Evolutionary conservation across 2,329 filamentous ascomycete species (phyloP).

Genomic region (Penicillium frequentans): DNA sequence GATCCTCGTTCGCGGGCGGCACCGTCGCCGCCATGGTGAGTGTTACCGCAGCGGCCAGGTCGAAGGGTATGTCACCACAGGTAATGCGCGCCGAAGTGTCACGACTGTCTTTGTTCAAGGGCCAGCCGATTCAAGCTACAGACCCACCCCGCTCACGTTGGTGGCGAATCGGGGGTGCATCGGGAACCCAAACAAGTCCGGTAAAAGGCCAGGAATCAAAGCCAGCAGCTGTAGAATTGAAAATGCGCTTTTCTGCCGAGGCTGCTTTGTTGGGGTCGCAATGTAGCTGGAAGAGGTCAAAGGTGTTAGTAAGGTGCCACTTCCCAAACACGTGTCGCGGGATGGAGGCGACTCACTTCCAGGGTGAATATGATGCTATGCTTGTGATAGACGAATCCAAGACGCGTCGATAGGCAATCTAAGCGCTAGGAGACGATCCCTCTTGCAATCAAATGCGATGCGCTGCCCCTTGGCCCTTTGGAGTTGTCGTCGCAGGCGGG

Average conservation of each 20-base stretch:
- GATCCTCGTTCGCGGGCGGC: slow-evolving; percentile 40
- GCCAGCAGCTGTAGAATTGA: neutral
- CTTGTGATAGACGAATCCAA: slow-evolving; percentile 18
- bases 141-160: slow-evolving; percentile 29
- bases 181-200: slow-evolving; percentile 15
- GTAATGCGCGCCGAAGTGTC: slow-evolving; percentile 7
- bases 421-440: slow-evolving; percentile 14
- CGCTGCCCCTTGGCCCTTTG: slow-evolving; percentile 34
- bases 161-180: slow-evolving; percentile 24
- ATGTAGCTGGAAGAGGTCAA: slow-evolving; percentile 18
- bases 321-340: slow-evolving; percentile 22
- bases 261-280: slow-evolving; percentile 10
- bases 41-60: slow-evolving; percentile 40
- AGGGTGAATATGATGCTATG: neutral
- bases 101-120: slow-evolving; percentile 9
- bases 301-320: slow-evolving; percentile 16
- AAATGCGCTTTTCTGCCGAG: neutral
- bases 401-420: slow-evolving; percentile 28
- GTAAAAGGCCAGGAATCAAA: neutral
- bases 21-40: slow-evolving; percentile 43
- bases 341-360: slow-evolving; percentile 12
- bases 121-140: slow-evolving; percentile 29
- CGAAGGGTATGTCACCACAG: slow-evolving; percentile 18
- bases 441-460: slow-evolving; percentile 33
- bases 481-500: slow-evolving; percentile 36